Percentiles rank a stretch among this genome's conserved stretches.
Evolutionary conservation across 768 basidiomycete genomes (phyloP).

Genomic region (Tubosaeta brunneosetosa): DNA sequence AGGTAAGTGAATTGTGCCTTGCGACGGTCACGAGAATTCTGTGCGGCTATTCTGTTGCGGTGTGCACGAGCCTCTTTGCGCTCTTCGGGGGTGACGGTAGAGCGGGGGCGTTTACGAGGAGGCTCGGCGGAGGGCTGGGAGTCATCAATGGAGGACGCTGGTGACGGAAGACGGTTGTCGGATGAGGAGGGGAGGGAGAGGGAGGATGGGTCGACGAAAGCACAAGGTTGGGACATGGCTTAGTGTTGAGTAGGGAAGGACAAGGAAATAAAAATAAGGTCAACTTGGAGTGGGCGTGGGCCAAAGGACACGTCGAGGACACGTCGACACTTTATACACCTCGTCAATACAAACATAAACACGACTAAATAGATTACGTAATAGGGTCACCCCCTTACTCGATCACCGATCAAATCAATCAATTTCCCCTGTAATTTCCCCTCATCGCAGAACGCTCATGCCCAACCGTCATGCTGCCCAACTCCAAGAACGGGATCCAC

Average conservation of each 20-base stretch:
- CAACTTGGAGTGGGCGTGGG: slow-evolving; percentile 13
- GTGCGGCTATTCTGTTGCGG: slow-evolving; percentile 89
- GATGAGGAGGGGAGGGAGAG: slow-evolving; percentile 36
- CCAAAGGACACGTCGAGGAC: slow-evolving; percentile 25
- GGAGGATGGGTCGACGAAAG: slow-evolving; percentile 36
- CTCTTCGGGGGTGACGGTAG: slow-evolving; percentile 61
- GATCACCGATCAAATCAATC: too few relatives aligned
- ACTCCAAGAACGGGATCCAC: slow-evolving; percentile 8
- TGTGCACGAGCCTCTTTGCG: slow-evolving; percentile 86
- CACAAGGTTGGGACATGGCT: slow-evolving; percentile 24
- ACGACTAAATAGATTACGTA: not conserved
- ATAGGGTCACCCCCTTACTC: not conserved
- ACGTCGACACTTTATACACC: slow-evolving; percentile 29
- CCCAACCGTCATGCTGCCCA: slow-evolving; percentile 7
- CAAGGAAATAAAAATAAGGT: slow-evolving; percentile 21
- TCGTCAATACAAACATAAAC: slow-evolving; percentile 20
- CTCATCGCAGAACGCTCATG: not conserved
- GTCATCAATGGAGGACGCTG: slow-evolving; percentile 19
- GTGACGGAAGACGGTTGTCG: slow-evolving; percentile 26
- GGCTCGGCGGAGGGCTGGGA: slow-evolving; percentile 35
- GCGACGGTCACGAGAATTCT: slow-evolving; percentile 86
- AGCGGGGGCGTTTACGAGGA: slow-evolving; percentile 72
- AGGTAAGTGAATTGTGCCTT: slow-evolving; percentile 77
- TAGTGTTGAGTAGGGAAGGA: not conserved
- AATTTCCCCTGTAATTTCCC: too few relatives aligned